Conservation (phyloP, 2,329 filamentous ascomycete species). For the Penicillium sp. region DNA sequence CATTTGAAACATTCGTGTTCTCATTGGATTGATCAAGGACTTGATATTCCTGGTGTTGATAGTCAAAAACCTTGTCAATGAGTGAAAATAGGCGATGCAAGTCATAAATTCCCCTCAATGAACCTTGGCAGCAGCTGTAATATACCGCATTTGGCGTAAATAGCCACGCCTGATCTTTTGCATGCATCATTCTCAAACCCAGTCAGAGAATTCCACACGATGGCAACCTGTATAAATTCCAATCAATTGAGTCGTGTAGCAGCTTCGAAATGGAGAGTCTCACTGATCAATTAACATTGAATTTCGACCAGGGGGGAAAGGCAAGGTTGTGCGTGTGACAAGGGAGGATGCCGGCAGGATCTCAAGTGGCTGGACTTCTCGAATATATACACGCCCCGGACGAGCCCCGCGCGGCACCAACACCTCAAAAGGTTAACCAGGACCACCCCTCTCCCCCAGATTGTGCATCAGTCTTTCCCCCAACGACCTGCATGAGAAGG, state of each 20-base stretch:
- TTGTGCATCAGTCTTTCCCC: not conserved
- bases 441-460: not conserved
- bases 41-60: not conserved
- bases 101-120: not conserved
- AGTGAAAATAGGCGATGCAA: constrained; percentile 1
- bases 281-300: not conserved
- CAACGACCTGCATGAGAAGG: not conserved
- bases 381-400: constrained; percentile 5
- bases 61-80: not conserved
- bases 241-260: not conserved
- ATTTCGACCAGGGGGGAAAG: not conserved
- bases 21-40: not conserved
- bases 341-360: constrained; percentile 3
- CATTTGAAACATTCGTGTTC: not conserved
- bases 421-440: not conserved
- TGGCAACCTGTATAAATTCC: not conserved
- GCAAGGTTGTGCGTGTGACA: constrained; percentile 1
- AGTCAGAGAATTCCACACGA: not conserved
- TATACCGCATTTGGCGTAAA: not conserved
- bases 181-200: not conserved
- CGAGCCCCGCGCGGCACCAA: constrained; percentile 2
- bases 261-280: not conserved
- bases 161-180: constrained; percentile 3
- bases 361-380: constrained; percentile 4
- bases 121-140: not conserved